phyloP scores from a whole-genome alignment of 345 rosid species.

The Theobroma cacao region DNA sequence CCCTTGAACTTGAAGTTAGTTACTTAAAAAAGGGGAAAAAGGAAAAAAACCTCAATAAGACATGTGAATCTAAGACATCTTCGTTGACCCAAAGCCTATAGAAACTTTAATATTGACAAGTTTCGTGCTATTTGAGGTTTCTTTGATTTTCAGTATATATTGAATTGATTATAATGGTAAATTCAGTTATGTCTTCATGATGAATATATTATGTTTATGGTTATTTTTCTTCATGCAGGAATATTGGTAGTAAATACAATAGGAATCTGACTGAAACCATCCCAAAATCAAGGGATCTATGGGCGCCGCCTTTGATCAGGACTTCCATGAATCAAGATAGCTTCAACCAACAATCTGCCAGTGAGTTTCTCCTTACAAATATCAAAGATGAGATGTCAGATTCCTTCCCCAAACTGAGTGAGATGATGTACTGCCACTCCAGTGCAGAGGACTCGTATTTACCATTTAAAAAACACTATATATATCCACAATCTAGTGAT shows the following conservation, averaged over 20 bases:
- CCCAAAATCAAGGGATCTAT: slow-evolving; percentile 20
- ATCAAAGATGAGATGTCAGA: slow-evolving; percentile 30
- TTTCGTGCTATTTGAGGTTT: neutral
- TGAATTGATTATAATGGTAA: neutral
- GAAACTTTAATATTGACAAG: neutral
- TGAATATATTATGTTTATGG: neutral
- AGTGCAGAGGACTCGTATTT: neutral
- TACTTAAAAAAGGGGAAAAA: neutral
- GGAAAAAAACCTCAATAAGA: neutral
- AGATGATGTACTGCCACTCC: slow-evolving; percentile 9
- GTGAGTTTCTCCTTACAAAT: slow-evolving; percentile 16
- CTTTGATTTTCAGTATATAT: neutral
- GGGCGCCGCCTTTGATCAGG: slow-evolving; percentile 9
- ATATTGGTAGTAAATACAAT: neutral
- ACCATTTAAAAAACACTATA: slow-evolving; percentile 8
- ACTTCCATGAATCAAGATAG: slow-evolving; percentile 13
- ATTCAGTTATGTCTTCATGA: neutral
- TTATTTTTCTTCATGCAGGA: slow-evolving; percentile 19
- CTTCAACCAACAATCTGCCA: slow-evolving; percentile 21
- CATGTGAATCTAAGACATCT: neutral
- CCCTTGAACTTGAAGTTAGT: neutral
- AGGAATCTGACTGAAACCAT: neutral
- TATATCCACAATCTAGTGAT: neutral
- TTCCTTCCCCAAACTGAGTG: slow-evolving; percentile 24
- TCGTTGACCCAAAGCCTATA: neutral